Conservation (phyloP, 208 protist genomes). For the Leishmania braziliensis region DNA sequence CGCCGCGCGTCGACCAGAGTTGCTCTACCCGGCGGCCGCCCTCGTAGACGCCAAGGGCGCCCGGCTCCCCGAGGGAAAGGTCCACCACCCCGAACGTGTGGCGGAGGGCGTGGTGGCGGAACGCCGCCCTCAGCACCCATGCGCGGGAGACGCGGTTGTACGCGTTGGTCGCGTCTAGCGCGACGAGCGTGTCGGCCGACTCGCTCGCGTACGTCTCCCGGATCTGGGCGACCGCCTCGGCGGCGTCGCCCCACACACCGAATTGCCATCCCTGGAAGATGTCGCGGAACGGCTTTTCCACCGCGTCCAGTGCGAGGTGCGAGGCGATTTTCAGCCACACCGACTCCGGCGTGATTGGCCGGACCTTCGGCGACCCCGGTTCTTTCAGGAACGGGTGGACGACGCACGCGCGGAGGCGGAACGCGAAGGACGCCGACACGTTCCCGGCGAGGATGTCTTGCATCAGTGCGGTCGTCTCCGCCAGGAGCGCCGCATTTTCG, state of each 20-base stretch:
- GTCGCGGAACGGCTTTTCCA: neutral
- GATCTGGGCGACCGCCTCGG: conserved; percentile 17
- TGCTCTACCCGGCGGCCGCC: conserved; percentile 3
- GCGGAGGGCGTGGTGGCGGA: neutral
- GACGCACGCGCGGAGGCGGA: conserved; percentile 17
- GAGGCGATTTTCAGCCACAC: conserved; percentile 29
- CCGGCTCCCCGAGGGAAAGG: conserved; percentile 27
- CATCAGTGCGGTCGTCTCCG: conserved; percentile 19
- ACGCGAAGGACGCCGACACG: conserved; percentile 22
- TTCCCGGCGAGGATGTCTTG: conserved; percentile 28
- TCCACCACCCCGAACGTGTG: conserved; percentile 14
- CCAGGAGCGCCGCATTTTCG: conserved; percentile 8
- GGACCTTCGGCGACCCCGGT: conserved; percentile 14
- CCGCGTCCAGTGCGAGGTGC: conserved; percentile 22
- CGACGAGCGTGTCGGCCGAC: conserved; percentile 21
- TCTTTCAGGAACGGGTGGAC: conserved; percentile 32
- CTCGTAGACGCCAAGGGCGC: conserved; percentile 30
- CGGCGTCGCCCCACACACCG: conserved; percentile 27
- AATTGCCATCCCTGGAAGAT: conserved; percentile 14
- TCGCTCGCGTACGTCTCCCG: neutral
- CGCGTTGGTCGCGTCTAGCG: conserved; percentile 39
- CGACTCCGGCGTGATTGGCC: conserved; percentile 40
- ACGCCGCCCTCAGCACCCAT: conserved; percentile 12
- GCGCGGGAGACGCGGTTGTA: conserved; percentile 28
- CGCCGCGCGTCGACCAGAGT: conserved; percentile 28